Evolutionary conservation across 1,284 basidiomycete genomes (phyloP).

Genomic region (Laetiporus sulphureus): DNA sequence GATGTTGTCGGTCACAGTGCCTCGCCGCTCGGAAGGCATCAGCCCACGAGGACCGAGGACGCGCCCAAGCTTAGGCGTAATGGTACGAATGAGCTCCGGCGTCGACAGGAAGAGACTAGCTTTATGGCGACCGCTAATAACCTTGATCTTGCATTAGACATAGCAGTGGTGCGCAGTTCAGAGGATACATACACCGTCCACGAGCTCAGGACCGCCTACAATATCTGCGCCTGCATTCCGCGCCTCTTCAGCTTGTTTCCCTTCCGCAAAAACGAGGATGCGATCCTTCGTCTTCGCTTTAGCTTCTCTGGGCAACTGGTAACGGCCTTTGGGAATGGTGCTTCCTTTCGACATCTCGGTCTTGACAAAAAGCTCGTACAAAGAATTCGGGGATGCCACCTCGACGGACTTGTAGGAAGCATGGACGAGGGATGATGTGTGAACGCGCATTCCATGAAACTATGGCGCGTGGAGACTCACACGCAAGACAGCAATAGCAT

Average conservation of each 20-base stretch:
- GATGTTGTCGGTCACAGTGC: conserved; percentile 89
- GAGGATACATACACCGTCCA: conserved; percentile 58
- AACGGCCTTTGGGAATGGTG: conserved; percentile 75
- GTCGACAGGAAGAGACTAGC: conserved; percentile 86
- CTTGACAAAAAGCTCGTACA: conserved; percentile 77
- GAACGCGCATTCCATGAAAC: not conserved
- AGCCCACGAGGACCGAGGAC: conserved; percentile 90
- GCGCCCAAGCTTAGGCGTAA: conserved; percentile 81
- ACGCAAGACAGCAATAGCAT: conserved; percentile 63
- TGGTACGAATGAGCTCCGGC: conserved; percentile 69
- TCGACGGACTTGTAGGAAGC: conserved; percentile 58
- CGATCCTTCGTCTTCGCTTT: conserved; percentile 65
- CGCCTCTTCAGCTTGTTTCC: conserved; percentile 69
- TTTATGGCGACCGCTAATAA: conserved; percentile 59
- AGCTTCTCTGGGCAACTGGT: conserved; percentile 67
- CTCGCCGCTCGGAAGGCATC: conserved; percentile 93
- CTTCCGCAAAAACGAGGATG: conserved; percentile 86
- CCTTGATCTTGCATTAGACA: conserved; percentile 31
- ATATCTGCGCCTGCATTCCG: conserved; percentile 78
- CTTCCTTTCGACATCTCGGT: conserved; percentile 71
- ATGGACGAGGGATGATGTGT: no score
- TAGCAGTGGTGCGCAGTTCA: not conserved
- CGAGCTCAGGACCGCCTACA: conserved; percentile 81
- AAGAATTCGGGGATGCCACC: conserved; percentile 65
- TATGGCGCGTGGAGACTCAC: conserved; percentile 34